These are phyloP conservation scores for Nicotiana undulata DNA, from an alignment of 257 asterid species.

Conservation along the genomic window DNA sequence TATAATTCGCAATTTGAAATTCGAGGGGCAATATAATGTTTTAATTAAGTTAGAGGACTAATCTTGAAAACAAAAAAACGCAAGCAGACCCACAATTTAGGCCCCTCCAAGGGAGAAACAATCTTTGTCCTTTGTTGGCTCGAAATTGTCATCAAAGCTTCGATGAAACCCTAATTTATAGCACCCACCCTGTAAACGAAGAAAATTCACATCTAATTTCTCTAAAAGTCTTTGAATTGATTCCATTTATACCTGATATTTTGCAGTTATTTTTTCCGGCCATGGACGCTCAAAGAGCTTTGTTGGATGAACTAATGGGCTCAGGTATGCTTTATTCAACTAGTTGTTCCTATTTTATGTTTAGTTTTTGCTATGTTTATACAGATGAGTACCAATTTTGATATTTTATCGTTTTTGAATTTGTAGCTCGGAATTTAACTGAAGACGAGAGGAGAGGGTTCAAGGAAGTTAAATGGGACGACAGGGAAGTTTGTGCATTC, in stretches of 20 bases:
- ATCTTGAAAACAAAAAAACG: no score
- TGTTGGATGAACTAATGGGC: conserved; percentile 22
- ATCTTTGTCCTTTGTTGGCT: background rate
- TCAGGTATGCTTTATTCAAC: background rate
- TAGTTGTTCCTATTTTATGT: no score
- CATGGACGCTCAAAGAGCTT: conserved; percentile 31
- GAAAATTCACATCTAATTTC: background rate
- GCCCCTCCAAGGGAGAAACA: background rate
- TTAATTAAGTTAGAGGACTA: no score
- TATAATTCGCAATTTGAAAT: no score
- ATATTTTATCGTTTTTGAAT: background rate
- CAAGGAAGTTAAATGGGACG: conserved; percentile 90
- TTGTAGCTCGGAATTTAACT: conserved; percentile 80
- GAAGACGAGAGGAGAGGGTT: conserved; percentile 88
- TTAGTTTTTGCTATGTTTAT: background rate
- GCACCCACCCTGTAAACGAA: background rate
- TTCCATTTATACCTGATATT: background rate
- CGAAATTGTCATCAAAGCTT: background rate
- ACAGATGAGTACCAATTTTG: background rate
- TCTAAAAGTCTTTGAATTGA: background rate
- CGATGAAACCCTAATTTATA: background rate
- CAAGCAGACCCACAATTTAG: no score
- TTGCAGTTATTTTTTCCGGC: background rate
- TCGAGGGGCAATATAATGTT: no score
- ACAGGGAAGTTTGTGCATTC: conserved; percentile 80